A percentile compares a stretch with the other conserved stretches of the same genome.
Evolutionary conservation across 2,329 filamentous ascomycete genomes (phyloP).

Genomic region (Aspergillus sp.): DNA sequence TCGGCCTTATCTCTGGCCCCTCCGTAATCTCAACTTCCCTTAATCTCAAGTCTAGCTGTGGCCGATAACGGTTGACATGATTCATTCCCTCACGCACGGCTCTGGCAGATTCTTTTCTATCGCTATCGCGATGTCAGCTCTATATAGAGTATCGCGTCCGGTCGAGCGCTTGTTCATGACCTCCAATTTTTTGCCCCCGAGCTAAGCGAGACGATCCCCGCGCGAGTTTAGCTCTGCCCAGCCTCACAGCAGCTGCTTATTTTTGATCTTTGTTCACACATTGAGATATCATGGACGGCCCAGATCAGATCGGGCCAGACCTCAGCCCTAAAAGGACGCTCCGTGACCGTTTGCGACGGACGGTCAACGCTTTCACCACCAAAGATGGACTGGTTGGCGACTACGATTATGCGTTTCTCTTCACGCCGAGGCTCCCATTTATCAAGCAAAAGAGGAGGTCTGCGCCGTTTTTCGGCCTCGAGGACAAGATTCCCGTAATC

Average conservation of each 20-base stretch:
- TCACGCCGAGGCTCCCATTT: constrained; percentile 79
- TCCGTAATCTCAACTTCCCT: no score
- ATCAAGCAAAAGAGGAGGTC: constrained; percentile 61
- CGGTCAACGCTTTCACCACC: constrained; percentile 42
- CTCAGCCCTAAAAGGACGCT: constrained; percentile 37
- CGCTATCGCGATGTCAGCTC: background rate
- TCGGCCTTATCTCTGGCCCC: background rate
- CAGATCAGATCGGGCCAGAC: constrained; percentile 46
- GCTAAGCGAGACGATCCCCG: constrained; percentile 1
- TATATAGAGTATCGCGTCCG: background rate
- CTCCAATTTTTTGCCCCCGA: background rate
- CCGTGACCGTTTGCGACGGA: constrained; percentile 33
- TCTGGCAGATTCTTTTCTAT: no score
- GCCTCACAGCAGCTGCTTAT: background rate
- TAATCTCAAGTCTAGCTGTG: no score
- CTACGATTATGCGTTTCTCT: constrained; percentile 90
- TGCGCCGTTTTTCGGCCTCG: constrained; percentile 69
- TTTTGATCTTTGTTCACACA: background rate
- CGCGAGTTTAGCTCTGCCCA: background rate
- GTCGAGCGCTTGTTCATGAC: background rate
- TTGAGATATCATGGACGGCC: constrained; percentile 30
- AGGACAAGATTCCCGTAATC: constrained; percentile 67
- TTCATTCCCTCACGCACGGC: constrained; percentile 17
- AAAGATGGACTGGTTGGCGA: constrained; percentile 75
- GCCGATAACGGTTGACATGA: constrained; percentile 20